These are phyloP conservation scores for Exophiala sp. DNA, from an alignment of 2,329 filamentous ascomycete species.

Conservation along the genomic window DNA sequence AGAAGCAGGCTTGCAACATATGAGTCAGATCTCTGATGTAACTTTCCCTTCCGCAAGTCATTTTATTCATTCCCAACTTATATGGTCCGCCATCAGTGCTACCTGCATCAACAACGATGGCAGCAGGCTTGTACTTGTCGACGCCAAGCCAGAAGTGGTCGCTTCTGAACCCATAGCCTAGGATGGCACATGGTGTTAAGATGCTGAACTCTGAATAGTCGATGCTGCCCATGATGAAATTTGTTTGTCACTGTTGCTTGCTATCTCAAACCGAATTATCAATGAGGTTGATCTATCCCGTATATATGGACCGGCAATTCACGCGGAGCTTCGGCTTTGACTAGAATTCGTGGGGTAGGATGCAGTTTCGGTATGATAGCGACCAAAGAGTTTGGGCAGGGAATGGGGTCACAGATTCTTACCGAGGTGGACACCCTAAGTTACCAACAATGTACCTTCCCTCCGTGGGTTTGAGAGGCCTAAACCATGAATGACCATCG, in stretches of 20 bases:
- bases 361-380: background rate
- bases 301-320: no score
- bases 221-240: background rate
- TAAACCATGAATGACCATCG: no score
- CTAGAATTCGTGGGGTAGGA: background rate
- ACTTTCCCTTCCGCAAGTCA: conserved; percentile 39
- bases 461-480: no score
- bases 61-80: conserved; percentile 32
- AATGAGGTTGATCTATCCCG: background rate
- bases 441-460: no score
- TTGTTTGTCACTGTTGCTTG: background rate
- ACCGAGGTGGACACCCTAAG: no score
- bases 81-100: conserved; percentile 34
- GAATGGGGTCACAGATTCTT: background rate
- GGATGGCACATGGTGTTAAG: conserved; percentile 1
- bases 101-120: conserved; percentile 33
- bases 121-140: conserved; percentile 43
- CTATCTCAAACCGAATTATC: background rate
- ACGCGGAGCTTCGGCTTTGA: no score
- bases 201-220: background rate
- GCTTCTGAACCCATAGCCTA: background rate
- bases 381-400: background rate
- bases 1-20: conserved; percentile 36
- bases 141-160: conserved; percentile 26
- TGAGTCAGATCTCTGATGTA: conserved; percentile 45